Conservation (phyloP, 768 basidiomycete species). For the Tulasnella calospora region DNA sequence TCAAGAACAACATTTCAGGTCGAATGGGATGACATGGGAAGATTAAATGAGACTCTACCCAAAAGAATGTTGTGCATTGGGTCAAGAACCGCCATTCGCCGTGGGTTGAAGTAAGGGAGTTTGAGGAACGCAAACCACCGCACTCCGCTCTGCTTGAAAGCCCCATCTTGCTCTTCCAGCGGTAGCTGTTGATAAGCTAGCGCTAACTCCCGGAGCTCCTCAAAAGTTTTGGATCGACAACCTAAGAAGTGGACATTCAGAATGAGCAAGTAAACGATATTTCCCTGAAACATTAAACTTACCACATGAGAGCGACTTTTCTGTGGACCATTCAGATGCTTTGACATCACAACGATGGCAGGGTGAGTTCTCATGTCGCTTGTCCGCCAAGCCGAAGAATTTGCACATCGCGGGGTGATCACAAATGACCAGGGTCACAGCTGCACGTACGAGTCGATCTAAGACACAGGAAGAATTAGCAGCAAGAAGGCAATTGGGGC, state of each 20-base stretch:
- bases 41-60: no score
- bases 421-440: constrained; percentile 34
- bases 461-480: not conserved
- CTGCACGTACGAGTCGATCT: constrained; percentile 23
- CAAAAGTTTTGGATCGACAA: not conserved
- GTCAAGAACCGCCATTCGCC: constrained; percentile 9
- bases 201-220: not conserved
- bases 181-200: not conserved
- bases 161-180: not conserved
- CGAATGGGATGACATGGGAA: no score
- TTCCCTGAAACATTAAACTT: not conserved
- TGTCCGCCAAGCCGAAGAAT: constrained; percentile 34
- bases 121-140: constrained; percentile 10
- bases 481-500: no score
- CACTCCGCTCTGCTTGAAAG: not conserved
- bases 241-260: no score
- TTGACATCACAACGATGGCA: constrained; percentile 34
- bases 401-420: constrained; percentile 37
- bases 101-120: constrained; percentile 21
- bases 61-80: constrained; percentile 23
- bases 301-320: not conserved
- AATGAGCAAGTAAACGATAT: no score
- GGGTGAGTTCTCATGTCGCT: constrained; percentile 32
- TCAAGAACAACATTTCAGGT: no score
- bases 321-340: constrained; percentile 22